Percentiles rank a stretch among this genome's conserved stretches.
phyloP scores from a whole-genome alignment of 805 yeast species.

The Metschnikowia proteae region DNA sequence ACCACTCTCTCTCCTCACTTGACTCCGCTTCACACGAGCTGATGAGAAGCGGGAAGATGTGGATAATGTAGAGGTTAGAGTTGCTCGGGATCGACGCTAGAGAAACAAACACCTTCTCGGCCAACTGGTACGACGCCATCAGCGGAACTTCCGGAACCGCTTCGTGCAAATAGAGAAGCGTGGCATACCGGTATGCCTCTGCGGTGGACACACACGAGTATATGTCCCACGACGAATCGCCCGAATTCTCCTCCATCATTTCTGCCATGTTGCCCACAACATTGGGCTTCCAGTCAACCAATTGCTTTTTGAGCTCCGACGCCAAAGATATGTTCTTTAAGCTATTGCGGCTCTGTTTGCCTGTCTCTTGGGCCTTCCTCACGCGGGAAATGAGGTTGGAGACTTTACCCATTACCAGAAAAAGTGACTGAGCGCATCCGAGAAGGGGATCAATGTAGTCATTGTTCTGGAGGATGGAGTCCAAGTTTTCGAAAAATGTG shows the following conservation, averaged over 20 bases:
- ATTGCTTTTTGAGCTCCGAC: conserved; percentile 48
- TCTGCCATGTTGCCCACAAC: conserved; percentile 33
- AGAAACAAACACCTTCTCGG: conserved; percentile 56
- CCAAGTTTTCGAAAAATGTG: conserved; percentile 39
- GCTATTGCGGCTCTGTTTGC: conserved; percentile 31
- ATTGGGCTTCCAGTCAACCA: conserved; percentile 56
- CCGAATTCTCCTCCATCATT: conserved; percentile 25
- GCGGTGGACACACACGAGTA: conserved; percentile 65
- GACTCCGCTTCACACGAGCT: conserved; percentile 63
- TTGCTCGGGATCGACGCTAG: conserved; percentile 60
- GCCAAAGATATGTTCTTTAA: conserved; percentile 51
- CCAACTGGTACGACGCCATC: conserved; percentile 48
- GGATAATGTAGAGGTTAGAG: conserved; percentile 54
- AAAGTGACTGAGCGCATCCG: conserved; percentile 64
- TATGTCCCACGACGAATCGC: conserved; percentile 44
- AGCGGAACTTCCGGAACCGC: conserved; percentile 69
- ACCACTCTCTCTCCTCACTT: conserved; percentile 61
- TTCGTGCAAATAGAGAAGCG: conserved; percentile 59
- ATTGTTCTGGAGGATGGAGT: conserved; percentile 30
- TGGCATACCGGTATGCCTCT: conserved; percentile 61
- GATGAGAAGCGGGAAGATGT: conserved; percentile 61
- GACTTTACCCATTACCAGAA: conserved; percentile 61
- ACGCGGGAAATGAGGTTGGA: conserved; percentile 53
- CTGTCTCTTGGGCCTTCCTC: conserved; percentile 30
- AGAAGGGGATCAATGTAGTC: conserved; percentile 58